phyloP scores from a whole-genome alignment of 2,329 filamentous ascomycete genomes.

The Cladosporium sp. region DNA sequence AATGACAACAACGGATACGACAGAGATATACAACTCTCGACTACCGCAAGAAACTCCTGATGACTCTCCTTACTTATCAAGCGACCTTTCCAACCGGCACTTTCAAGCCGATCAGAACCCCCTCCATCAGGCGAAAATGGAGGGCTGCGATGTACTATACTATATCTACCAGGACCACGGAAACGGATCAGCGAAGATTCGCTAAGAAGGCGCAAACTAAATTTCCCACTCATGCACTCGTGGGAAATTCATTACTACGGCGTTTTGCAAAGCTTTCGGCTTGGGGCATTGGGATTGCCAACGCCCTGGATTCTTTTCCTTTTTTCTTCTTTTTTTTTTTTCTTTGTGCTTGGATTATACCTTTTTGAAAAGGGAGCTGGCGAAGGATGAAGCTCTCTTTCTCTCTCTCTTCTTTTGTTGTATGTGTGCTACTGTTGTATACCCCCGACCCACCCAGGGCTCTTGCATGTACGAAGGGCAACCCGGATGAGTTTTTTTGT shows the following conservation, averaged over 20 bases:
- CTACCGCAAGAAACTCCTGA: conserved; percentile 3
- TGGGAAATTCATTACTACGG: conserved; percentile 5
- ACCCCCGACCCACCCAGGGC: conserved; percentile 15
- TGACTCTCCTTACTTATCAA: conserved; percentile 16
- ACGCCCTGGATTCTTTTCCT: background rate
- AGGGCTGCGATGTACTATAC: conserved; percentile 10
- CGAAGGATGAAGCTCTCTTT: background rate
- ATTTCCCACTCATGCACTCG: conserved; percentile 4
- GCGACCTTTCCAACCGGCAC: conserved; percentile 9
- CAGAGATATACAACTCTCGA: background rate
- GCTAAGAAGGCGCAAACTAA: background rate
- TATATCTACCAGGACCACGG: conserved; percentile 10
- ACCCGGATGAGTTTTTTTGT: conserved; percentile 1
- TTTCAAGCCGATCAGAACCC: background rate
- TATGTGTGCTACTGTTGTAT: conserved; percentile 22
- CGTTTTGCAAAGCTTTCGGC: conserved; percentile 6
- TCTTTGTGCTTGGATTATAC: background rate
- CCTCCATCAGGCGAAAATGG: background rate
- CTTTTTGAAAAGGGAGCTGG: background rate
- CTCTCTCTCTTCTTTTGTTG: background rate
- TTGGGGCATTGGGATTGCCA: background rate
- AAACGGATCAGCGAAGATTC: conserved; percentile 1
- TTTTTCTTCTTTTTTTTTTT: background rate
- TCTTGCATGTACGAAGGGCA: conserved; percentile 12
- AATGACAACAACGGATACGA: background rate